Percentiles rank a stretch among this genome's conserved stretches.
phyloP scores from a whole-genome alignment of 2,329 filamentous ascomycete genomes.

The Phaeosphaeria sp. region DNA sequence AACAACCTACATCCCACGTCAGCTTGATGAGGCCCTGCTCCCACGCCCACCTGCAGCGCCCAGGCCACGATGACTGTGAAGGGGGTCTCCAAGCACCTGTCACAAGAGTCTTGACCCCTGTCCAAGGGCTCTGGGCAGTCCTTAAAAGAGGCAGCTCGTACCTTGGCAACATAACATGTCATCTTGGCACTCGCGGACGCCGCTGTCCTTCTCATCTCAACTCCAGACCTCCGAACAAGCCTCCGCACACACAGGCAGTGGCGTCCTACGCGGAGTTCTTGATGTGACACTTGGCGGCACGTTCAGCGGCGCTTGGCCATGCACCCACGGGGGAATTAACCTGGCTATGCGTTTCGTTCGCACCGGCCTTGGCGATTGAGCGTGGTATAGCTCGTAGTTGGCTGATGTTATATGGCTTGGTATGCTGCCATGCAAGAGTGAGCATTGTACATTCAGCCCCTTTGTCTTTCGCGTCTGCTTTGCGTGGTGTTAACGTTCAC shows the following conservation, averaged over 20 bases:
- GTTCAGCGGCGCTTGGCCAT: conserved; percentile 25
- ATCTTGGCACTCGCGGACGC: conserved; percentile 21
- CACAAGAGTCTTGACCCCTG: conserved; percentile 26
- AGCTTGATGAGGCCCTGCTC: background rate
- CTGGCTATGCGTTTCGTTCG: conserved; percentile 3
- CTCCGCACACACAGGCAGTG: conserved; percentile 16
- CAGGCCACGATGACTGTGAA: background rate
- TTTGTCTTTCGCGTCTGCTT: conserved; percentile 8
- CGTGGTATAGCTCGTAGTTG: background rate
- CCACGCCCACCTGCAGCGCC: background rate
- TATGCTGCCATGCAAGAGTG: conserved; percentile 6
- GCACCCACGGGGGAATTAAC: conserved; percentile 13
- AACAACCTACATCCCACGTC: background rate
- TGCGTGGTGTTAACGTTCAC: conserved; percentile 10
- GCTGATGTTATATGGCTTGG: conserved; percentile 20
- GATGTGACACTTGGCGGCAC: conserved; percentile 37
- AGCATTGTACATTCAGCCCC: conserved; percentile 13
- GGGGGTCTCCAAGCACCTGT: conserved; percentile 29
- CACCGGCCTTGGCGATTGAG: background rate
- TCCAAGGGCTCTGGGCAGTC: conserved; percentile 19
- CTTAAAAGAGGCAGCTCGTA: conserved; percentile 6
- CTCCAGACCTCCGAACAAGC: background rate
- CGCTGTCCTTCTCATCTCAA: background rate
- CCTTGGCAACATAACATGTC: conserved; percentile 15
- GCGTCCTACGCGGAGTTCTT: conserved; percentile 14